Evolutionary conservation across 129 eudicot species (phyloP).

Genomic region (Saussurea involucrata): DNA sequence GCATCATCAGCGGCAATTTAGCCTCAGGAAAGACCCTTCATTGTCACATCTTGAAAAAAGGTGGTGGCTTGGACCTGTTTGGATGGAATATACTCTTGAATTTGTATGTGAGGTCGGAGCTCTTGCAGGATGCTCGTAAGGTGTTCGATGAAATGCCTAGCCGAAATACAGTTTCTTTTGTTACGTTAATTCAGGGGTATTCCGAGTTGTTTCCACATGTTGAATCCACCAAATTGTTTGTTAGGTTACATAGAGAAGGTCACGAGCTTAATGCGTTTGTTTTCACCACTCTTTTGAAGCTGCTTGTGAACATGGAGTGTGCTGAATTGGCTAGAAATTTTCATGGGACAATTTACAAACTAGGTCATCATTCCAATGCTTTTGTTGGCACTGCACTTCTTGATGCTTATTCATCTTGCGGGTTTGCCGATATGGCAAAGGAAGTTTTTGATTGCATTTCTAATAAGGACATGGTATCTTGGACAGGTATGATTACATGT

Average conservation of each 20-base stretch:
- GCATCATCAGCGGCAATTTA: constrained; percentile 29
- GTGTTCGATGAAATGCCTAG: constrained; percentile 75
- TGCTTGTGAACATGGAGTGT: constrained; percentile 58
- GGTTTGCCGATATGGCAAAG: constrained; percentile 43
- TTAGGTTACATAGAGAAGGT: constrained; percentile 59
- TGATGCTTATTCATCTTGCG: constrained; percentile 65
- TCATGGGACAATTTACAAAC: constrained; percentile 50
- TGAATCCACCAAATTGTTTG: constrained; percentile 43
- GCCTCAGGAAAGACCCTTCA: constrained; percentile 49
- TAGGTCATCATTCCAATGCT: constrained; percentile 53
- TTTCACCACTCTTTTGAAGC: constrained; percentile 62
- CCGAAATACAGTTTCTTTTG: constrained; percentile 60
- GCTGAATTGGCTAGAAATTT: constrained; percentile 39
- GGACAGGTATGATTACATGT: constrained; percentile 84
- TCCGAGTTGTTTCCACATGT: constrained; percentile 15
- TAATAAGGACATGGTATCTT: constrained; percentile 67
- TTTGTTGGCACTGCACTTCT: constrained; percentile 75
- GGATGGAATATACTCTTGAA: constrained; percentile 66
- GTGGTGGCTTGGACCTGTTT: constrained; percentile 60
- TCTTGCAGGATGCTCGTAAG: constrained; percentile 35
- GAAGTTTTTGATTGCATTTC: constrained; percentile 52
- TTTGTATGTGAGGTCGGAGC: constrained; percentile 39
- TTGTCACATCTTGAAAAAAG: constrained; percentile 43
- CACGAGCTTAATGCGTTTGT: constrained; percentile 73
- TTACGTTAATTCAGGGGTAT: constrained; percentile 58